Evolutionary conservation across 441 rosid species (phyloP).

Genomic region (Gossypium gossypioides): DNA sequence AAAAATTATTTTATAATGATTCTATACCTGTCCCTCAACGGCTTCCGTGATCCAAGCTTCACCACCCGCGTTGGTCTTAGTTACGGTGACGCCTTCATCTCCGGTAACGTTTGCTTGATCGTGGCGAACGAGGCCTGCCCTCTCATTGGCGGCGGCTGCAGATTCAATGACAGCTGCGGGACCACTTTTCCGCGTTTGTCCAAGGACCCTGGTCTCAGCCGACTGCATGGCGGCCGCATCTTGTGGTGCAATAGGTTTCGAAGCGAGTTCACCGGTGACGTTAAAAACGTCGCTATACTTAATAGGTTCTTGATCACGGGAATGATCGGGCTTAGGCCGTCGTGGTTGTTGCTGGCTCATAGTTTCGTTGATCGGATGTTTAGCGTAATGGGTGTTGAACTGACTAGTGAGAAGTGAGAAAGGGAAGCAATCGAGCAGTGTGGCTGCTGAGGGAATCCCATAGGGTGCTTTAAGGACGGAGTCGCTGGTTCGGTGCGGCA

Average conservation of each 20-base stretch:
- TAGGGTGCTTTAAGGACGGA: neutral
- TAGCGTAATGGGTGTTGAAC: neutral
- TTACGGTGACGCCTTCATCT: slow-evolving; percentile 23
- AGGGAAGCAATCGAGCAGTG: neutral
- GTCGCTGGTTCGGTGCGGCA: neutral
- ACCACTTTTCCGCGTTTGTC: slow-evolving; percentile 27
- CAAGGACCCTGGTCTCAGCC: slow-evolving; percentile 32
- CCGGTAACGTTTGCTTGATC: slow-evolving; percentile 17
- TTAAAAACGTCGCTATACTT: slow-evolving; percentile 33
- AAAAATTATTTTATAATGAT: too few species aligned
- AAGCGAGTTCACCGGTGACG: slow-evolving; percentile 31
- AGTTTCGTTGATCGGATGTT: neutral
- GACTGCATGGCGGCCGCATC: slow-evolving; percentile 42
- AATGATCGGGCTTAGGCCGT: slow-evolving; percentile 14
- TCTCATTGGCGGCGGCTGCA: slow-evolving; percentile 23
- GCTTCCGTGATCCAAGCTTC: slow-evolving; percentile 25
- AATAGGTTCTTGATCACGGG: slow-evolving; percentile 21
- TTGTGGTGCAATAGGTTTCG: slow-evolving; percentile 23
- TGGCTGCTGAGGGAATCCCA: too few species aligned
- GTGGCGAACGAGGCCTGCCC: slow-evolving; percentile 21
- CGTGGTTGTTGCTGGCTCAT: slow-evolving; percentile 36
- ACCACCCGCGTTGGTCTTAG: slow-evolving; percentile 26
- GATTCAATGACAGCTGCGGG: slow-evolving; percentile 37
- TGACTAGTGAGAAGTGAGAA: neutral
- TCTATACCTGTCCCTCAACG: slow-evolving; percentile 31